phyloP scores from a whole-genome alignment of 2,329 filamentous ascomycete genomes.

The Verticillium nubilum region DNA sequence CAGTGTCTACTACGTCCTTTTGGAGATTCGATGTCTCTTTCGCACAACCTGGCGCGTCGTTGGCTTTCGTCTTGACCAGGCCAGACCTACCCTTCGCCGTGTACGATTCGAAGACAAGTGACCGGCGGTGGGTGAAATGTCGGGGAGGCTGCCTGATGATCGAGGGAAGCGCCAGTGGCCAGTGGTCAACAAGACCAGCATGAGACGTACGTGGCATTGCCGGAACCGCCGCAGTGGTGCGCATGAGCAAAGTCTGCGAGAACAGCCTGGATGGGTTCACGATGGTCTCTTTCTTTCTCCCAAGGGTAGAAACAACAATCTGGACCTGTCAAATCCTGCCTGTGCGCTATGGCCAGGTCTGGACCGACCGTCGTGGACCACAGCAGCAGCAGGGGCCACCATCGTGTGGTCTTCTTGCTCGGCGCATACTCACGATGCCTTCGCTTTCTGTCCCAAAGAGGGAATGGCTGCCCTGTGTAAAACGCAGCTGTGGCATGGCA shows the following conservation, averaged over 20 bases:
- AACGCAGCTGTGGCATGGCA: neutral
- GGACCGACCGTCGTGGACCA: neutral
- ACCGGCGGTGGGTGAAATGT: no score
- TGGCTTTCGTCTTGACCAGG: neutral
- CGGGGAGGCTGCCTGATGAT: neutral
- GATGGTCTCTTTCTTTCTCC: neutral
- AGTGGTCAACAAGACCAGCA: neutral
- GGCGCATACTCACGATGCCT: neutral
- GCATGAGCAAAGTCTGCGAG: neutral
- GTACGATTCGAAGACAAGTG: no score
- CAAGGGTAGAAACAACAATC: neutral
- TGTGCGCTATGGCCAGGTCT: constrained; percentile 1
- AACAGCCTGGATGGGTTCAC: neutral
- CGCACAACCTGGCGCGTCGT: neutral
- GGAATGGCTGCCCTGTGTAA: neutral
- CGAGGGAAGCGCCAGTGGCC: neutral
- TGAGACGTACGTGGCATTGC: neutral
- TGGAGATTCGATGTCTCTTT: neutral
- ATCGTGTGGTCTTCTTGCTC: neutral
- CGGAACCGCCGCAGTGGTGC: neutral
- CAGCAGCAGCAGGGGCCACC: neutral
- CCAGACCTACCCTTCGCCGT: no score
- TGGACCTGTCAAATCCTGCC: neutral
- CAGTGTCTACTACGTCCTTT: neutral
- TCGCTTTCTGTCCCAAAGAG: neutral